A percentile compares a stretch with the other conserved stretches of the same genome.
Evolutionary conservation across 1,284 basidiomycete genomes (phyloP).

Genomic region (Phaffia rhodozyma): DNA sequence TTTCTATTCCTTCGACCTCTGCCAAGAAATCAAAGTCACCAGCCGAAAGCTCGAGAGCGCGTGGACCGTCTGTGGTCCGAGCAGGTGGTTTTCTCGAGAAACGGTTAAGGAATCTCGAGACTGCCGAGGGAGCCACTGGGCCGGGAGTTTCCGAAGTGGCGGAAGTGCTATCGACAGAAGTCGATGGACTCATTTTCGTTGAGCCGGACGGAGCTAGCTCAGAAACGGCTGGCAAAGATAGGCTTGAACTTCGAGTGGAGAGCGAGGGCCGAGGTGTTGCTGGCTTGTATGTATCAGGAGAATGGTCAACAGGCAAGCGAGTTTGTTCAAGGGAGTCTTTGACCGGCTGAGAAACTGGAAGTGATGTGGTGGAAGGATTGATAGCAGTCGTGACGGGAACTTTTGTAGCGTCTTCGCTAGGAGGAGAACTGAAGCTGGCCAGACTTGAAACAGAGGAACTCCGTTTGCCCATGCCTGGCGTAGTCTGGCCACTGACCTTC

Average conservation of each 20-base stretch:
- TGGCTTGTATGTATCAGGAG: not conserved
- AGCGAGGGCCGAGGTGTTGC: slow-evolving; percentile 9
- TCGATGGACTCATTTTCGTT: too few relatives aligned
- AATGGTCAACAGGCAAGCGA: not conserved
- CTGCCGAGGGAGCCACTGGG: slow-evolving; percentile 18
- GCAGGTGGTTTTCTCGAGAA: slow-evolving; percentile 14
- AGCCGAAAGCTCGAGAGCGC: slow-evolving; percentile 4
- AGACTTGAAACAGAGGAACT: not conserved
- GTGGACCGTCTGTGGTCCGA: not conserved
- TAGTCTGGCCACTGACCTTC: too few relatives aligned
- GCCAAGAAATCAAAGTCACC: slow-evolving; percentile 14
- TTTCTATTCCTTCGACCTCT: slow-evolving; percentile 1
- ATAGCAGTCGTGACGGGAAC: not conserved
- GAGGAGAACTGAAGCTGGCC: not conserved
- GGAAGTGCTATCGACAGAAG: not conserved
- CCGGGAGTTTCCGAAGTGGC: not conserved
- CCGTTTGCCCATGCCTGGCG: not conserved
- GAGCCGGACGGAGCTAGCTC: not conserved
- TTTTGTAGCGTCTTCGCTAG: not conserved
- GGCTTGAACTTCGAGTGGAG: not conserved
- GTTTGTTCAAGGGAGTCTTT: not conserved
- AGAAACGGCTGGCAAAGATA: not conserved
- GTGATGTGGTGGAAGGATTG: not conserved
- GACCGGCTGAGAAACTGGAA: not conserved
- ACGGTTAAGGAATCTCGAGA: slow-evolving; percentile 20